Evolutionary conservation across 2,329 filamentous ascomycete species (phyloP).

Genomic region (Diplodia scrobiculata): DNA sequence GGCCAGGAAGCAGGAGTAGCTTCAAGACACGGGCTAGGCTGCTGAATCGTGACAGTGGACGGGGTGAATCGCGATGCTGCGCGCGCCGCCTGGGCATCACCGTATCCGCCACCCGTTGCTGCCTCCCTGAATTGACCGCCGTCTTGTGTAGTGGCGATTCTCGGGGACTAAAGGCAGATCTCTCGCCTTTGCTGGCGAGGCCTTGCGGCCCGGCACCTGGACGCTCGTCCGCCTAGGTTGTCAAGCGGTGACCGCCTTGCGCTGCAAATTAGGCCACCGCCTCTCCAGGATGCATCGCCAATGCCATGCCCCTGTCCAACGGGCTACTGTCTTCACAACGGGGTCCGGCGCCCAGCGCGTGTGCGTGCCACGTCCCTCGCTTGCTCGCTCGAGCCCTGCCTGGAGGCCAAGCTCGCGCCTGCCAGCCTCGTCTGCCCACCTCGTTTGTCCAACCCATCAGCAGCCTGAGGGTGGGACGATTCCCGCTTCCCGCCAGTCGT

Average conservation of each 20-base stretch:
- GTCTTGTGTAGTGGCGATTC: background rate
- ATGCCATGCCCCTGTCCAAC: slow-evolving; percentile 6
- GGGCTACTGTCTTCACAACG: background rate
- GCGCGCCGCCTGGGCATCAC: background rate
- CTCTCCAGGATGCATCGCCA: background rate
- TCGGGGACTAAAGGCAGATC: slow-evolving; percentile 1
- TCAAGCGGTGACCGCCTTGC: slow-evolving; percentile 12
- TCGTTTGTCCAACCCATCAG: background rate
- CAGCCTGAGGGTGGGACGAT: background rate
- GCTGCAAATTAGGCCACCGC: slow-evolving; percentile 23
- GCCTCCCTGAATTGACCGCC: too few species aligned
- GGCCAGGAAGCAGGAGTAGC: background rate
- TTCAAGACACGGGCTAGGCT: background rate
- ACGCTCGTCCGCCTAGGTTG: background rate
- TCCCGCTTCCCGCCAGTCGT: background rate
- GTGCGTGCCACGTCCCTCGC: background rate
- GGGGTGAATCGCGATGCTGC: slow-evolving; percentile 2
- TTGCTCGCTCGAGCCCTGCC: slow-evolving; percentile 5
- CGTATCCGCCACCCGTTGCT: background rate
- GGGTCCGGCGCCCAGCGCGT: background rate
- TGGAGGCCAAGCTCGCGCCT: slow-evolving; percentile 7
- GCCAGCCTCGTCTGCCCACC: slow-evolving; percentile 11
- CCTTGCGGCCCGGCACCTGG: background rate
- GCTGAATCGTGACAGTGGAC: slow-evolving; percentile 2
- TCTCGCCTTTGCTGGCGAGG: slow-evolving; percentile 6